phyloP scores from a whole-genome alignment of 768 basidiomycete genomes.

The Aureoboletus auriporus region DNA sequence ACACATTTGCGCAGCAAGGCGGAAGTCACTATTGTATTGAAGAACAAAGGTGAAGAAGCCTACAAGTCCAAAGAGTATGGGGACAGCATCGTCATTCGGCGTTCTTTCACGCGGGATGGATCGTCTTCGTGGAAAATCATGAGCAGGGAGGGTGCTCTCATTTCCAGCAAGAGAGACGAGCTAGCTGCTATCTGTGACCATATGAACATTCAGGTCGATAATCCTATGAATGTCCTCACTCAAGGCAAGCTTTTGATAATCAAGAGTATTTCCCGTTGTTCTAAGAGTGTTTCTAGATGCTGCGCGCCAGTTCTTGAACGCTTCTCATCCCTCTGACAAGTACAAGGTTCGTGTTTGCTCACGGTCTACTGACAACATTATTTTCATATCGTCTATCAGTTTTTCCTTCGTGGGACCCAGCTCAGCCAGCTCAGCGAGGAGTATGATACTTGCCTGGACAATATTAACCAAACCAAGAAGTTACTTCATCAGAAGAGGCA shows the following conservation, averaged over 20 bases:
- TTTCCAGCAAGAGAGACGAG: constrained; percentile 81
- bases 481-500: constrained; percentile 69
- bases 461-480: constrained; percentile 66
- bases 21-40: constrained; percentile 75
- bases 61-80: constrained; percentile 85
- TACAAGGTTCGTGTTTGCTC: constrained; percentile 61
- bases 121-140: constrained; percentile 79
- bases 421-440: constrained; percentile 83
- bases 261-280: background rate
- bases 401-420: constrained; percentile 93
- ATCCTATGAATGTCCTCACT: constrained; percentile 91
- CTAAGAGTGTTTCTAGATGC: constrained; percentile 23
- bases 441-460: constrained; percentile 72
- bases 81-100: constrained; percentile 78
- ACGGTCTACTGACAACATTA: background rate
- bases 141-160: constrained; percentile 55
- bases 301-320: constrained; percentile 72
- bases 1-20: constrained; percentile 39
- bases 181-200: constrained; percentile 86
- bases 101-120: constrained; percentile 76
- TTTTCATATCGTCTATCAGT: constrained; percentile 41
- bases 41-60: constrained; percentile 90
- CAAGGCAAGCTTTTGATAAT: constrained; percentile 49
- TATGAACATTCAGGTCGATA: constrained; percentile 96
- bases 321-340: constrained; percentile 77